These are phyloP conservation scores for Fusarium xyrophilum DNA, from an alignment of 2,329 filamentous ascomycete species.

Conservation along the genomic window DNA sequence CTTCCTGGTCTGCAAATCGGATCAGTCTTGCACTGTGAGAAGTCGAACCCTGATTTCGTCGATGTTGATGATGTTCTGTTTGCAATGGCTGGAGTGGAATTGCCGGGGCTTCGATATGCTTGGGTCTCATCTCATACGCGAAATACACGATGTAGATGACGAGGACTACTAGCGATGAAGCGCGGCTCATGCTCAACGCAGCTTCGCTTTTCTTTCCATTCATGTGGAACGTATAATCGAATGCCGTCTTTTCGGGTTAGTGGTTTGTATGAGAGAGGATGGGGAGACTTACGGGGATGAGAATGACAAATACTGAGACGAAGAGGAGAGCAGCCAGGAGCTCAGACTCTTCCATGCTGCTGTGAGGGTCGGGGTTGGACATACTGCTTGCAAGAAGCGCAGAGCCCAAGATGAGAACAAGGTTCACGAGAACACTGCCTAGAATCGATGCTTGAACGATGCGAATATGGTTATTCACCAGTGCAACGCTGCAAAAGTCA, in stretches of 20 bases:
- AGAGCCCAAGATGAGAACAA: constrained; percentile 78
- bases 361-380: constrained; percentile 68
- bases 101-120: constrained; percentile 68
- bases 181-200: constrained; percentile 76
- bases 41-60: constrained; percentile 10
- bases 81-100: constrained; percentile 72
- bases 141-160: constrained; percentile 77
- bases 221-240: constrained; percentile 61
- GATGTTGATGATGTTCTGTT: constrained; percentile 1
- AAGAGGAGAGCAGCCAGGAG: constrained; percentile 48
- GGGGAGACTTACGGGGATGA: constrained; percentile 45
- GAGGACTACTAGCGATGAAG: constrained; percentile 77
- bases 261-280: rapidly evolving
- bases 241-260: constrained; percentile 48
- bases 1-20: constrained; percentile 42
- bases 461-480: constrained; percentile 67
- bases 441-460: constrained; percentile 80
- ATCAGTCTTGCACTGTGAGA: constrained; percentile 38
- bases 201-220: constrained; percentile 61
- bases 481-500: constrained; percentile 54
- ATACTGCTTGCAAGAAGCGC: constrained; percentile 74
- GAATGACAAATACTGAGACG: constrained; percentile 49
- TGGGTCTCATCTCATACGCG: constrained; percentile 77
- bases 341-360: constrained; percentile 45
- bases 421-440: constrained; percentile 78